Percentiles rank a stretch among this genome's conserved stretches.
These are phyloP conservation scores for Vitis rupestris DNA, from an alignment of 164 flowering plant genomes.

Conservation along the genomic window DNA sequence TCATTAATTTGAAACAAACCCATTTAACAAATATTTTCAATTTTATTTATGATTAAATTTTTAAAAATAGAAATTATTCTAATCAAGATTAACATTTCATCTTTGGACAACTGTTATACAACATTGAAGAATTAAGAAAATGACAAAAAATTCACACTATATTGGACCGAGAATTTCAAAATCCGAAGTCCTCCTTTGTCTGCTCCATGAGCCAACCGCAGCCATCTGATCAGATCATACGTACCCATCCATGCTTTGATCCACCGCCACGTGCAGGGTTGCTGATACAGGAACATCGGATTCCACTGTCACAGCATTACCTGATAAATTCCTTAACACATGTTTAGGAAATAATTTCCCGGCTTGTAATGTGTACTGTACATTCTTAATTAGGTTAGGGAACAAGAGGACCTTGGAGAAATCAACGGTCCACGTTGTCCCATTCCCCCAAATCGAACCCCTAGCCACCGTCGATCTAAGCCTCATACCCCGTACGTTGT, in stretches of 20 bases:
- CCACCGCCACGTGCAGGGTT: conserved; percentile 12
- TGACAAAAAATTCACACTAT: no score
- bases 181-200: no score
- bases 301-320: conserved; percentile 13
- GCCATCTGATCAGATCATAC: background rate
- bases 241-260: conserved; percentile 9
- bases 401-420: conserved; percentile 13
- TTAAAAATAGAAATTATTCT: no score
- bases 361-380: conserved; percentile 14
- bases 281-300: conserved; percentile 13
- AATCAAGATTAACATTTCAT: no score
- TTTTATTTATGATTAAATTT: no score
- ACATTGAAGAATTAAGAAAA: no score
- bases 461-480: conserved; percentile 18
- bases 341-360: conserved; percentile 13
- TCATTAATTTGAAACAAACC: no score
- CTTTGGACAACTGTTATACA: no score
- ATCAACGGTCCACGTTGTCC: conserved; percentile 24
- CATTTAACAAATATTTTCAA: no score
- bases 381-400: conserved; percentile 16
- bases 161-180: no score
- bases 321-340: conserved; percentile 6
- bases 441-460: conserved; percentile 8
- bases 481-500: conserved; percentile 15
- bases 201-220: no score